Percentiles rank a stretch among this genome's conserved stretches.
These are phyloP conservation scores for Aspergillus ochraceoroseus DNA, from an alignment of 2,329 filamentous ascomycete genomes.

Conservation along the genomic window DNA sequence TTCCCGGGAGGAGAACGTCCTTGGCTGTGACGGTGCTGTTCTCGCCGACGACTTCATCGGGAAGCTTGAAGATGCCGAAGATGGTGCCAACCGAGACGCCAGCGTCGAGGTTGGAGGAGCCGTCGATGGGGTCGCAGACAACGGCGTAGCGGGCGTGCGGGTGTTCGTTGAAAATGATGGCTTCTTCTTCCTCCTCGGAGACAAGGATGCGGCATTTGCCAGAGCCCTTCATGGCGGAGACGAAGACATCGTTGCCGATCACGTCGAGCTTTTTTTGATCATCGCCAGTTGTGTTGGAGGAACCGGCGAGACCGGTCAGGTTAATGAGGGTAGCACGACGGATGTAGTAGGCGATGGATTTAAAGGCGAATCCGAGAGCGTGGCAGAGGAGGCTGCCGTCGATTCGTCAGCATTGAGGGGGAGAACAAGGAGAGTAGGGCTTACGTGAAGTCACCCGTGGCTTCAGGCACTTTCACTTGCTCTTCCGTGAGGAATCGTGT, in stretches of 20 bases:
- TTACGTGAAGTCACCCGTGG: slow-evolving; percentile 97
- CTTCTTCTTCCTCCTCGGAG: slow-evolving; percentile 95
- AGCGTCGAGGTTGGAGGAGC: slow-evolving; percentile 93
- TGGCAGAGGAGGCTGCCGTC: slow-evolving; percentile 80
- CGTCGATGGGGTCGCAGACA: slow-evolving; percentile 96
- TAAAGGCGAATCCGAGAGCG: slow-evolving; percentile 98
- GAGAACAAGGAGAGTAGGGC: slow-evolving; percentile 31
- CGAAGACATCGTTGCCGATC: slow-evolving; percentile 96
- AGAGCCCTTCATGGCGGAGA: slow-evolving; percentile 88
- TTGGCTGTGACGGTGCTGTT: slow-evolving; percentile 57
- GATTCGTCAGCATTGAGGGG: neutral
- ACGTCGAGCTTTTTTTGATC: slow-evolving; percentile 99
- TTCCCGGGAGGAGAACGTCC: slow-evolving; percentile 83
- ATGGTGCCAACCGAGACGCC: slow-evolving; percentile 98
- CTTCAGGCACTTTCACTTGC: slow-evolving; percentile 86
- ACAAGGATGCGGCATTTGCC: slow-evolving; percentile 87
- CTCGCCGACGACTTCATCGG: slow-evolving; percentile 53
- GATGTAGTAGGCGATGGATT: slow-evolving; percentile 99
- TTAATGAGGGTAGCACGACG: slow-evolving; percentile 92
- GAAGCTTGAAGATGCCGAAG: slow-evolving; percentile 87
- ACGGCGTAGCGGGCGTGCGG: slow-evolving; percentile 81
- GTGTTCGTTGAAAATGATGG: slow-evolving; percentile 76
- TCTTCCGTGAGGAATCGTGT: slow-evolving; percentile 95
- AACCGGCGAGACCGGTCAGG: slow-evolving; percentile 88
- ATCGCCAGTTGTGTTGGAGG: slow-evolving; percentile 91